Evolutionary conservation across 2,329 filamentous ascomycete species (phyloP), one percentile per base, ranked within the genome.

Genomic region (Penicillium sp.): DNA sequence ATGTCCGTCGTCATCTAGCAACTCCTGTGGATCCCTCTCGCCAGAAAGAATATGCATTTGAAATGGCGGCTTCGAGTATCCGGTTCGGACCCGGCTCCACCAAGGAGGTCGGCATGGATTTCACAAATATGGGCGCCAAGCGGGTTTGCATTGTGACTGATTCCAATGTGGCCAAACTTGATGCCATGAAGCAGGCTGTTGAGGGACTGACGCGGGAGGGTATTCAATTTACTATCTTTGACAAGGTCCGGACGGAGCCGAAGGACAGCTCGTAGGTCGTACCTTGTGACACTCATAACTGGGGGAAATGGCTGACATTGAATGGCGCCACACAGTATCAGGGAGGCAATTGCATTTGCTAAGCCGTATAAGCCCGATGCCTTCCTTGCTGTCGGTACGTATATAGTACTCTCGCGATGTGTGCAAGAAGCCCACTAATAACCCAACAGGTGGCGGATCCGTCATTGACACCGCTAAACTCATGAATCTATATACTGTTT

Each of bases 401-500:
- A 19, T 19, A 19, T 11, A 39, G 35, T 2, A 45, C 29, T 29
- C 37, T 43, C 49, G 33, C n/a, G 27, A 19, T 39, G 9, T 21
- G 35, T 21, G 16, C 31, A 21, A 31, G 9, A 9, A 26, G 3
- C 21, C 14, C 4, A 31, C 53, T 56, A 52, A 59, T 27, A 22
- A 19, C 16, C n/a, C 19, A 53, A 24, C 33, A 77, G 75, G 84
- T 19, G 88, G 92, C 65, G 95, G 95, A 37, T 96, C 91, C 39
- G 95, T 98, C 63, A 99, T 99, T 65, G 95, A 99, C 76, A 99
- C 95, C 1, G 93, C 95, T 53, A 99, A 99, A 77, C 83, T 99
- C 55, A 98, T 99, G 93, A 99, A 99, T 71, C 83, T 99, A 0
- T 98, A 98, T 78, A 90, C 88, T 1, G 88, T 86, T 61, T 97